phyloP scores from a whole-genome alignment of 140 eudicot genomes.

The Oenanthe javanica region DNA sequence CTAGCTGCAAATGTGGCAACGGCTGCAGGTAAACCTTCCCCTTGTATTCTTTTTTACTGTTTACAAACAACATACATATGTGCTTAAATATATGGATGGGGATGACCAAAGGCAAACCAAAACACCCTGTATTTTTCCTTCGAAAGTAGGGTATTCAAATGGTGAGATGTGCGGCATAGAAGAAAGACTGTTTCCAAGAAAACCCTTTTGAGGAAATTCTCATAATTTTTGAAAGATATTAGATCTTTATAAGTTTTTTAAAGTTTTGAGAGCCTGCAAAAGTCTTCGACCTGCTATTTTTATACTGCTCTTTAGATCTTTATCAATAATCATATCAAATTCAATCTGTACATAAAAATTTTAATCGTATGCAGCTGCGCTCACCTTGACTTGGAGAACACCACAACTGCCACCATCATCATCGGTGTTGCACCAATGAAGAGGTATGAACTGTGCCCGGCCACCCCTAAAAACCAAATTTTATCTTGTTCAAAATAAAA shows the following conservation, averaged over 20 bases:
- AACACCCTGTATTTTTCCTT: background rate
- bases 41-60: background rate
- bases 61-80: background rate
- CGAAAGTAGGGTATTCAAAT: background rate
- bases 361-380: constrained; percentile 36
- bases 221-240: background rate
- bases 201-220: background rate
- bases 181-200: background rate
- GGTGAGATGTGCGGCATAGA: constrained; percentile 1
- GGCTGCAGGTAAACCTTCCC: constrained; percentile 32
- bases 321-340: background rate
- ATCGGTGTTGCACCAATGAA: constrained; percentile 50
- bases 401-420: constrained; percentile 33
- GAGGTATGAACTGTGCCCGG: constrained; percentile 24
- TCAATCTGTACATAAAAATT: background rate
- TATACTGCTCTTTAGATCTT: background rate
- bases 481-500: background rate
- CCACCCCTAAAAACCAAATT: background rate
- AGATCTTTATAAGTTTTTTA: too few relatives aligned
- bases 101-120: background rate
- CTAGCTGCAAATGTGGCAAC: constrained; percentile 54
- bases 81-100: background rate
- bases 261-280: background rate
- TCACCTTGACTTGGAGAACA: constrained; percentile 50
- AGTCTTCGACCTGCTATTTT: background rate